phyloP scores from a whole-genome alignment of 2,329 filamentous ascomycete species.

The Alternaria sp. region DNA sequence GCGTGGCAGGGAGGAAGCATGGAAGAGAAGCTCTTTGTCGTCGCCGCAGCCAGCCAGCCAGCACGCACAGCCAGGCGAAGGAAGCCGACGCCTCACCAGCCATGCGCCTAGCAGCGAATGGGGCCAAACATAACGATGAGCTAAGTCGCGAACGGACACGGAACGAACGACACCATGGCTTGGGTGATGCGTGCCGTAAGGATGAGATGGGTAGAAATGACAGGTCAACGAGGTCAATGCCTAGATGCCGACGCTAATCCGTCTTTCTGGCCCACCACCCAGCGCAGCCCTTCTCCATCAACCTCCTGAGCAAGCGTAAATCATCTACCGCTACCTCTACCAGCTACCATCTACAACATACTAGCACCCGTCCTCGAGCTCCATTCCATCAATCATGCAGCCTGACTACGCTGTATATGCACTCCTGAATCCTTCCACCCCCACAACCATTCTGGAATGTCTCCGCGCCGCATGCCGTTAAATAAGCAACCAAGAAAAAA shows the following conservation, averaged over 20 bases:
- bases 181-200: constrained; percentile 29
- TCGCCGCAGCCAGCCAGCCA: constrained; percentile 12
- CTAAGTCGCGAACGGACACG: constrained; percentile 36
- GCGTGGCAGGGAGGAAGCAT: constrained; percentile 39
- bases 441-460: constrained; percentile 1
- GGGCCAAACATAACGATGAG: constrained; percentile 28
- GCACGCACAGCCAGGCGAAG: constrained; percentile 29
- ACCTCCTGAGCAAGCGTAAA: constrained; percentile 20
- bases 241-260: constrained; percentile 26
- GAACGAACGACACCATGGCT: constrained; percentile 27
- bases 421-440: constrained; percentile 25
- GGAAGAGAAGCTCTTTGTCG: constrained; percentile 26
- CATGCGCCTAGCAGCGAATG: constrained; percentile 26
- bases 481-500: constrained; percentile 14
- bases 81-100: constrained; percentile 27
- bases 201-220: constrained; percentile 23
- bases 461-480: constrained; percentile 8
- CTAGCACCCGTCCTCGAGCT: background rate
- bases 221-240: constrained; percentile 21
- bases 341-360: background rate
- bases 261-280: background rate
- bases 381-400: background rate
- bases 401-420: background rate
- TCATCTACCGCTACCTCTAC: too few relatives aligned
- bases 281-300: background rate